Evolutionary conservation across 768 basidiomycete species (phyloP).

Genomic region (Hygrophoropsis aurantiaca): DNA sequence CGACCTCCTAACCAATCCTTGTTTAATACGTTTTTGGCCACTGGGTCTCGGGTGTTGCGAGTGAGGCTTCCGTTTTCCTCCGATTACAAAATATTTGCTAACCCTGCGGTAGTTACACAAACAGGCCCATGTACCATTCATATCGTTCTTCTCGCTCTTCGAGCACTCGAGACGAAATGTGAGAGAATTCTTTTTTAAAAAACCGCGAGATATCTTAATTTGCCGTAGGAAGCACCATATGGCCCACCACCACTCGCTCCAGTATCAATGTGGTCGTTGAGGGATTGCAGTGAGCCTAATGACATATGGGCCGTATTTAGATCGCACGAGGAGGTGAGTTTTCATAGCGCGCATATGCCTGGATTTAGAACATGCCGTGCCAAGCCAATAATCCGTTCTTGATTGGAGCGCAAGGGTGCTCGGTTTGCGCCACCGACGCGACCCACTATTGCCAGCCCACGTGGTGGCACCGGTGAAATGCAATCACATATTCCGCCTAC

Average conservation of each 20-base stretch:
- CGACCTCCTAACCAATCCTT: conserved; percentile 13
- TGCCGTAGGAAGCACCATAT: conserved; percentile 8
- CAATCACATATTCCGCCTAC: not conserved
- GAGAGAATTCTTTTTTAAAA: conserved; percentile 1
- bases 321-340: conserved; percentile 57
- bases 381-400: conserved; percentile 1
- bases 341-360: conserved; percentile 3
- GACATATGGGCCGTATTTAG: conserved; percentile 57
- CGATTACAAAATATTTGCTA: not conserved
- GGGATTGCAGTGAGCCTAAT: conserved; percentile 33
- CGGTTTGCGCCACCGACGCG: conserved; percentile 2
- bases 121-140: conserved; percentile 16
- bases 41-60: conserved; percentile 54
- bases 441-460: not conserved
- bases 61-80: conserved; percentile 34
- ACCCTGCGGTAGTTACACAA: conserved; percentile 21
- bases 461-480: not conserved
- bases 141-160: conserved; percentile 25
- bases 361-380: too few species aligned
- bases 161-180: conserved; percentile 20
- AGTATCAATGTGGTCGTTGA: conserved; percentile 49
- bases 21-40: conserved; percentile 44
- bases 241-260: conserved; percentile 23
- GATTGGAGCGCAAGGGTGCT: conserved; percentile 7
- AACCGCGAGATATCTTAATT: not conserved